A percentile compares a stretch with the other conserved stretches of the same genome.
These are phyloP conservation scores for Marsdenia floribunda DNA, from an alignment of 257 asterid species.

Conservation along the genomic window DNA sequence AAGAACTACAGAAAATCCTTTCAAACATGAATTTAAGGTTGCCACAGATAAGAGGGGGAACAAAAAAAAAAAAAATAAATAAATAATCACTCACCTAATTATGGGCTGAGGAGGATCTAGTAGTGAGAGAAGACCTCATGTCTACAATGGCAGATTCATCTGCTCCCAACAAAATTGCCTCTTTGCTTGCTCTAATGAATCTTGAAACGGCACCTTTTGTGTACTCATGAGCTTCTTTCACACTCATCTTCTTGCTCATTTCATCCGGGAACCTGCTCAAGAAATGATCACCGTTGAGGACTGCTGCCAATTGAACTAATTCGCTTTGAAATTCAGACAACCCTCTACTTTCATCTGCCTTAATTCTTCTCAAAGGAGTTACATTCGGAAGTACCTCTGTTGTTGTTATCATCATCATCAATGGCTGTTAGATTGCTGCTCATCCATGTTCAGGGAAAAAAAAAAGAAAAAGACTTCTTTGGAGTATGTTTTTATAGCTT, in stretches of 20 bases:
- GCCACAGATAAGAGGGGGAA: no score
- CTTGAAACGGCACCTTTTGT: constrained; percentile 60
- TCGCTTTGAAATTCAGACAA: constrained; percentile 71
- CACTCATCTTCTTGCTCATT: constrained; percentile 56
- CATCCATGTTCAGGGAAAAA: no score
- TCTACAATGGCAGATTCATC: constrained; percentile 61
- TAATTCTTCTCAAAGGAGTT: constrained; percentile 38
- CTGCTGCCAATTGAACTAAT: constrained; percentile 65
- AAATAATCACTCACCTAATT: constrained; percentile 10
- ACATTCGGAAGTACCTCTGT: constrained; percentile 65
- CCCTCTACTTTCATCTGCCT: constrained; percentile 41
- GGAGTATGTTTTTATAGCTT: constrained; percentile 6
- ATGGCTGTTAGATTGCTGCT: no score
- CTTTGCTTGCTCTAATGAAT: constrained; percentile 66
- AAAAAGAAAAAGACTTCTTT: no score
- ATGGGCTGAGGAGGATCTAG: constrained; percentile 51
- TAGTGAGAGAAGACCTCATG: constrained; percentile 77
- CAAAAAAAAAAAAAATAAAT: no score
- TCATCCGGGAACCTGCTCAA: constrained; percentile 53
- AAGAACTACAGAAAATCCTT: no score
- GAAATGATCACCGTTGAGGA: constrained; percentile 65
- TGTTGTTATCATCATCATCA: not conserved
- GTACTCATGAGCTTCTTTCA: constrained; percentile 58
- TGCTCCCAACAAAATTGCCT: constrained; percentile 66
- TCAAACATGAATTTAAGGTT: no score